Conservation (phyloP, 345 rosid species). For the Hibiscus mutabilis region DNA sequence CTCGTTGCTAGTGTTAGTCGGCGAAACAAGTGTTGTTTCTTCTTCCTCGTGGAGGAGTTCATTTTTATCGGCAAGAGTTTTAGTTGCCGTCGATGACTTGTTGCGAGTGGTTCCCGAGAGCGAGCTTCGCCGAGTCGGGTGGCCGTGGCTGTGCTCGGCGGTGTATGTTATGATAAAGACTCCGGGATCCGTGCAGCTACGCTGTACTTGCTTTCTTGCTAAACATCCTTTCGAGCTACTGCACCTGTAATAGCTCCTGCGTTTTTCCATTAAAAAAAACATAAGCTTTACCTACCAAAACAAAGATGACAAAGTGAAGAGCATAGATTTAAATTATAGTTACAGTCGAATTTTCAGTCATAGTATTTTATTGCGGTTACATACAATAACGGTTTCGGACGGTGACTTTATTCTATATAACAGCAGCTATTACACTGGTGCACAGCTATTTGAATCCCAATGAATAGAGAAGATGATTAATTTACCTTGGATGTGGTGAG, state of each 20-base stretch:
- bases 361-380: no score
- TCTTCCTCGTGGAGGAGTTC: slow-evolving; percentile 12
- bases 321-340: no score
- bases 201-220: slow-evolving; percentile 74
- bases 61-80: slow-evolving; percentile 4
- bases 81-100: slow-evolving; percentile 25
- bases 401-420: no score
- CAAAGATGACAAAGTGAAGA: no score
- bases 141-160: slow-evolving; percentile 56
- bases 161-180: slow-evolving; percentile 56
- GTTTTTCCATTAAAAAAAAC: background rate
- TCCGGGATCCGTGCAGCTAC: slow-evolving; percentile 46
- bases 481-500: slow-evolving; percentile 70
- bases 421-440: no score
- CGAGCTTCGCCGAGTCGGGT: slow-evolving; percentile 63
- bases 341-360: no score
- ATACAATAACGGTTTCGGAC: no score
- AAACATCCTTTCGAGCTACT: slow-evolving; percentile 74
- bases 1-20: slow-evolving; percentile 21
- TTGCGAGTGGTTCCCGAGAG: slow-evolving; percentile 57
- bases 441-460: no score
- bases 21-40: slow-evolving; percentile 21
- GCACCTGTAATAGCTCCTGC: slow-evolving; percentile 78
- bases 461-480: background rate
- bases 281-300: no score